phyloP scores from a whole-genome alignment of 73 alveolate species.

The Tetrahymena elliotti region DNA sequence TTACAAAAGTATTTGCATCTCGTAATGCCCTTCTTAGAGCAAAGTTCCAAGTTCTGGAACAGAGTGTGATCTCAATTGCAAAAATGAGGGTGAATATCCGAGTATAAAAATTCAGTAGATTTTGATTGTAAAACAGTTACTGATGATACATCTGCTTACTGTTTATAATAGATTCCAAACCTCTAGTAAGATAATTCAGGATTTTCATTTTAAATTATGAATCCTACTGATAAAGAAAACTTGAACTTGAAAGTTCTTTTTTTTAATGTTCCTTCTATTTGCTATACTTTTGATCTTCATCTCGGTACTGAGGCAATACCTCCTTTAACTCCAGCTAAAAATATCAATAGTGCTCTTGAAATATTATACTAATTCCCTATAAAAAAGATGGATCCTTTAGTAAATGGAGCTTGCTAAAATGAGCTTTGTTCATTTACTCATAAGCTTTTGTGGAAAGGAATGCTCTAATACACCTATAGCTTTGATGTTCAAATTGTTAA shows the following conservation, averaged over 20 bases:
- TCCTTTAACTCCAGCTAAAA: background rate
- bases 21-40: background rate
- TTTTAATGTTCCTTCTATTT: background rate
- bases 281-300: background rate
- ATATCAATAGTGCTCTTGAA: background rate
- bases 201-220: background rate
- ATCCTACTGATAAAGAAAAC: background rate
- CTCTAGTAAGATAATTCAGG: background rate
- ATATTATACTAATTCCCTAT: background rate
- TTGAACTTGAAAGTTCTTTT: background rate
- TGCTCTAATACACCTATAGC: background rate
- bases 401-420: background rate
- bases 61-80: background rate
- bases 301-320: background rate
- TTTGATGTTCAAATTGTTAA: background rate
- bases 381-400: background rate
- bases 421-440: background rate
- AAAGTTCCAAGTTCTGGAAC: background rate
- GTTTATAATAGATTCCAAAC: background rate
- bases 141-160: background rate
- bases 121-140: background rate
- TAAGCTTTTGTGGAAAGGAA: background rate
- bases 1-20: background rate
- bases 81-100: background rate
- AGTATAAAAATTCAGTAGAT: background rate